Evolutionary conservation across 108 stramenopile species (phyloP).

Genomic region (Nitzschia inconspicua): DNA sequence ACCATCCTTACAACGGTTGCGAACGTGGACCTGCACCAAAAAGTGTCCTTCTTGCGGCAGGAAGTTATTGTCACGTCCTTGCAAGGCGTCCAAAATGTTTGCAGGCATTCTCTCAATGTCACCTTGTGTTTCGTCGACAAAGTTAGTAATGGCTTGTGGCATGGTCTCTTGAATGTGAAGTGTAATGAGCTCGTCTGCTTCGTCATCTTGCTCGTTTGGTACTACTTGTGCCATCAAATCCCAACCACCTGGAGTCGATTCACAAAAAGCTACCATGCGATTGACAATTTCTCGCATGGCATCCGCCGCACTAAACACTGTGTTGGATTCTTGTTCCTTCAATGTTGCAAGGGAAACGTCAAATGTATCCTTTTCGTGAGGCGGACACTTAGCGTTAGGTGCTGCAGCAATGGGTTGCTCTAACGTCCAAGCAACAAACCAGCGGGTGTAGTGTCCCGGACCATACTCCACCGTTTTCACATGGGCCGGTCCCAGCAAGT

Average conservation of each 20-base stretch:
- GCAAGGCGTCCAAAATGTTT: slow-evolving; percentile 4
- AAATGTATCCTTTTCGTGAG: slow-evolving; percentile 5
- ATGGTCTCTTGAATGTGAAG: slow-evolving; percentile 20
- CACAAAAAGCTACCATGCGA: slow-evolving; percentile 34
- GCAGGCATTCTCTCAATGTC: slow-evolving; percentile 10
- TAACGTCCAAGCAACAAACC: slow-evolving; percentile 93
- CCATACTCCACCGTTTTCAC: slow-evolving; percentile 77
- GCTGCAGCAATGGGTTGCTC: slow-evolving; percentile 29
- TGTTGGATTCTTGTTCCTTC: neutral
- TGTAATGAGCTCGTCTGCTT: neutral
- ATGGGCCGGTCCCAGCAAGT: slow-evolving; percentile 59
- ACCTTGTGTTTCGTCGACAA: slow-evolving; percentile 20
- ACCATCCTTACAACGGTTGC: neutral
- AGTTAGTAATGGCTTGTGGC: neutral
- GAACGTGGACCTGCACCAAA: slow-evolving; percentile 35
- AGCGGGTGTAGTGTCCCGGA: slow-evolving; percentile 81
- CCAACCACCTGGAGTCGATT: slow-evolving; percentile 28
- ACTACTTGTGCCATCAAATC: slow-evolving; percentile 2
- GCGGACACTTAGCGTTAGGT: neutral
- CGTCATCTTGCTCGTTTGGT: no score
- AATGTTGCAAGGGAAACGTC: neutral
- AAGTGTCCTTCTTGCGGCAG: slow-evolving; percentile 64
- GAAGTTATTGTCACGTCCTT: slow-evolving; percentile 1
- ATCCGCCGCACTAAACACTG: neutral
- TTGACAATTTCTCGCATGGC: slow-evolving; percentile 20